A percentile compares a stretch with the other conserved stretches of the same genome.
Evolutionary conservation across 1,284 basidiomycete genomes (phyloP).

Genomic region (Cutaneotrichosporon arboriforme): DNA sequence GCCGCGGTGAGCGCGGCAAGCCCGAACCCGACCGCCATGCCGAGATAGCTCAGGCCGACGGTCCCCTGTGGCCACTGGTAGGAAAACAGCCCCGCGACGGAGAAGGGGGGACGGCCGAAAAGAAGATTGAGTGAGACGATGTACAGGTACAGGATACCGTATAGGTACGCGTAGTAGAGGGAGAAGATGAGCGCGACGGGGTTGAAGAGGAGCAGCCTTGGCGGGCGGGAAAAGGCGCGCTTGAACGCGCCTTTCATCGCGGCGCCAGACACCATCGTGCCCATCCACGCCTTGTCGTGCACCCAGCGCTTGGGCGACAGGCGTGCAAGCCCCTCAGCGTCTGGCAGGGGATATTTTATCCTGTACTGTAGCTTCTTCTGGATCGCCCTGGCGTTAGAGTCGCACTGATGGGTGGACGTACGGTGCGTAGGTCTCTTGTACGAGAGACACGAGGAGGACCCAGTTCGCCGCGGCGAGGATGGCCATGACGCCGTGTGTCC

Average conservation of each 20-base stretch:
- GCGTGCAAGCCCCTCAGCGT: conserved; percentile 9
- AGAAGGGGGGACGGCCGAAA: conserved; percentile 44
- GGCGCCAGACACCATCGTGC: conserved; percentile 30
- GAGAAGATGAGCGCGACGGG: conserved; percentile 49
- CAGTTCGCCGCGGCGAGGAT: conserved; percentile 40
- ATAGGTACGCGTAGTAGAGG: conserved; percentile 50
- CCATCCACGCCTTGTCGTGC: conserved; percentile 35
- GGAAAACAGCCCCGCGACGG: conserved; percentile 36
- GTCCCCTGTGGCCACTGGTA: conserved; percentile 48
- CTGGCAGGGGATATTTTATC: conserved; percentile 18
- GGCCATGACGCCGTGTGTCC: conserved; percentile 43
- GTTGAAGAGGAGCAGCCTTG: conserved; percentile 44
- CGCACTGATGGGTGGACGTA: conserved; percentile 14
- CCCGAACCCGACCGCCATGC: conserved; percentile 48
- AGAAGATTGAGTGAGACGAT: conserved; percentile 49
- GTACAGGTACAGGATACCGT: conserved; percentile 48
- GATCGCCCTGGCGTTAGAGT: conserved; percentile 23
- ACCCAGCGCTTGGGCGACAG: conserved; percentile 20
- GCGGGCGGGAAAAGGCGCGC: conserved; percentile 46
- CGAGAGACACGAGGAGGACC: conserved; percentile 26
- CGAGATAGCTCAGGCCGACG: conserved; percentile 47
- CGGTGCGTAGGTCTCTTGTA: conserved; percentile 46
- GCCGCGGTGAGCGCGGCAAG: conserved; percentile 44
- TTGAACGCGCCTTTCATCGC: conserved; percentile 31
- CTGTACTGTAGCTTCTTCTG: conserved; percentile 35